These are phyloP conservation scores for Syzygium syzygioides DNA, from an alignment of 441 rosid genomes.

Conservation along the genomic window DNA sequence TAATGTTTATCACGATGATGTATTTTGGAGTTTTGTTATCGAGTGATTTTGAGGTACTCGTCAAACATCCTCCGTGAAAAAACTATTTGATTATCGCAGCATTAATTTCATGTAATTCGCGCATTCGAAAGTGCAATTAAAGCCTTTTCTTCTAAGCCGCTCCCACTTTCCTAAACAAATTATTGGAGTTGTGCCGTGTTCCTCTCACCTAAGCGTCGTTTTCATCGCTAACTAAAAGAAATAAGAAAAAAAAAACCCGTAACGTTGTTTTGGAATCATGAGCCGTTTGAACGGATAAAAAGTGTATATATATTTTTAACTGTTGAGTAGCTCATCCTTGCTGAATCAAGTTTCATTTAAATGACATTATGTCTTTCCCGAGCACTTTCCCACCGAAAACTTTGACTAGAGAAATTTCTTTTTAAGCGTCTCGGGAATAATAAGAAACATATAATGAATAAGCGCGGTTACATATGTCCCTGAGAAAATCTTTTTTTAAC, in stretches of 20 bases:
- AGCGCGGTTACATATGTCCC: not conserved
- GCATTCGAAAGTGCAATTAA: not conserved
- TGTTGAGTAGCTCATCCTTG: too few relatives aligned
- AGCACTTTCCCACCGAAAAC: not conserved
- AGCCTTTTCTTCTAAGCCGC: not conserved
- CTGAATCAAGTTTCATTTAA: too few relatives aligned
- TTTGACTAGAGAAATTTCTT: too few relatives aligned
- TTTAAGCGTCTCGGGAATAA: not conserved
- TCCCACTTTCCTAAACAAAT: not conserved
- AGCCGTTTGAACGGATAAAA: rapidly evolving
- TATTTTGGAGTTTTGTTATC: too few relatives aligned
- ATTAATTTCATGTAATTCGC: too few relatives aligned
- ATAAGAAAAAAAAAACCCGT: not conserved
- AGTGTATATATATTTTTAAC: not conserved
- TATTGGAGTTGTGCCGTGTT: not conserved
- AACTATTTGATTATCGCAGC: too few relatives aligned
- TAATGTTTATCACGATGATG: not conserved
- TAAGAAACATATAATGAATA: not conserved
- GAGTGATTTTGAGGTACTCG: too few relatives aligned
- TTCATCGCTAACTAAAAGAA: not conserved
- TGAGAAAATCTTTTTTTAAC: too few relatives aligned
- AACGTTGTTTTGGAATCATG: rapidly evolving
- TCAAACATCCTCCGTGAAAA: too few relatives aligned
- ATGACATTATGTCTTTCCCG: too few relatives aligned
- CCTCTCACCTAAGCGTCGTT: not conserved